A percentile compares a stretch with the other conserved stretches of the same genome.
phyloP scores from a whole-genome alignment of 129 eudicot species.

The Saposhnikovia divaricata region DNA sequence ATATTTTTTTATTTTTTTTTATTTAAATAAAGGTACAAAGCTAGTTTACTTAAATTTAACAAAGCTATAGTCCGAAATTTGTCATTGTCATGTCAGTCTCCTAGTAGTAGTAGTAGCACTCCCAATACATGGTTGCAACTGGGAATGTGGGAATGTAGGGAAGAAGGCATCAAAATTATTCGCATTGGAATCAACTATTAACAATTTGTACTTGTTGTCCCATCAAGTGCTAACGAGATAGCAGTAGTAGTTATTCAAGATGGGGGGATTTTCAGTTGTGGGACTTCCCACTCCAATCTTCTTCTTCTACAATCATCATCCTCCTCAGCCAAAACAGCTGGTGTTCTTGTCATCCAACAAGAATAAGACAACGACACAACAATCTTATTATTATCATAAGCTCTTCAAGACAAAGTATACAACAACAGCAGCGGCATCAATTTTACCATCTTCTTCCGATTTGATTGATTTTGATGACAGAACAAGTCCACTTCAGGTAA shows the following conservation, averaged over 20 bases:
- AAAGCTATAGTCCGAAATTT: too few species aligned
- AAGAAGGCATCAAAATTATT: background rate
- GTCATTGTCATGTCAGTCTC: too few species aligned
- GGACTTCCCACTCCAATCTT: background rate
- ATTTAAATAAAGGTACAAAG: too few species aligned
- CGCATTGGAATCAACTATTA: background rate
- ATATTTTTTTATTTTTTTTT: too few species aligned
- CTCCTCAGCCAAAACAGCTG: background rate
- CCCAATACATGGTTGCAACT: too few species aligned
- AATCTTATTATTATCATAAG: background rate
- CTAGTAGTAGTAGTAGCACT: too few species aligned
- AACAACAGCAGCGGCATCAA: background rate
- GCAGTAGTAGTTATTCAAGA: background rate
- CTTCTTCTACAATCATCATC: background rate
- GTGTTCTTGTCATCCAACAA: background rate
- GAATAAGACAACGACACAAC: background rate
- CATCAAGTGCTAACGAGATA: too few species aligned
- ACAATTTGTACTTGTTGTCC: background rate
- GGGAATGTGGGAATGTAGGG: too few species aligned
- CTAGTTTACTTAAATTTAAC: too few species aligned
- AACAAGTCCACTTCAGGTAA: conserved; percentile 73
- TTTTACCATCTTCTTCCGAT: conserved; percentile 33
- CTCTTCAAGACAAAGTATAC: conserved; percentile 12
- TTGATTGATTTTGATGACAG: conserved; percentile 49
- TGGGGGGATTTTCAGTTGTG: background rate